Evolutionary conservation across 2,329 filamentous ascomycete species (phyloP).

Genomic region (Sporothrix globosa): DNA sequence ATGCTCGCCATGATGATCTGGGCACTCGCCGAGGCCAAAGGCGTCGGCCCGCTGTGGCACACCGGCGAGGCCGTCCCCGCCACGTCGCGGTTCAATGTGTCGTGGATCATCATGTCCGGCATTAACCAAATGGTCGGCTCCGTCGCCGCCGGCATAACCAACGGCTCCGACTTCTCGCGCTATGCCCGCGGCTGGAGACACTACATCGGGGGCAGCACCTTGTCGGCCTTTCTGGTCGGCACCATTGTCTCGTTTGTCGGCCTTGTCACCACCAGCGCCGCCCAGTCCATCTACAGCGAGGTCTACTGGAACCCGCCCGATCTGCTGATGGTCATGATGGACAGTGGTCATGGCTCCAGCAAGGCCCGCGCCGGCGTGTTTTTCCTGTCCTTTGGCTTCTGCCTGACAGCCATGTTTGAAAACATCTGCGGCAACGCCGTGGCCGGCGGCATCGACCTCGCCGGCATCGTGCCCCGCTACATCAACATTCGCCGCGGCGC

Average conservation of each 20-base stretch:
- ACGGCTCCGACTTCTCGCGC: constrained; percentile 51
- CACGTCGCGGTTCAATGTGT: constrained; percentile 36
- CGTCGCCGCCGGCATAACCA: constrained; percentile 51
- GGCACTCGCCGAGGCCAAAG: constrained; percentile 43
- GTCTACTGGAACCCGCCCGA: constrained; percentile 51
- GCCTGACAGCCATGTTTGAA: constrained; percentile 52
- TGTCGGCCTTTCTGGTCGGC: constrained; percentile 44
- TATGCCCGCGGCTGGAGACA: constrained; percentile 51
- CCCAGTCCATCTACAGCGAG: constrained; percentile 42
- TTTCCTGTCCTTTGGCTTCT: constrained; percentile 51
- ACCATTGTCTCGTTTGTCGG: constrained; percentile 47
- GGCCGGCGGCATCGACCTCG: constrained; percentile 59
- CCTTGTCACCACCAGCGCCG: constrained; percentile 43
- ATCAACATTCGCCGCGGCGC: constrained; percentile 61
- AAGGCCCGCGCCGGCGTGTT: constrained; percentile 49
- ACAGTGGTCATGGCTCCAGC: constrained; percentile 41
- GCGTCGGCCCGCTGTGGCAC: constrained; percentile 41
- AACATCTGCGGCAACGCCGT: constrained; percentile 54
- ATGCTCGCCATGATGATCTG: constrained; percentile 46
- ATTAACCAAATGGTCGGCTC: constrained; percentile 50
- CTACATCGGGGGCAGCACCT: constrained; percentile 45
- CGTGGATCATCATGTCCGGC: constrained; percentile 48
- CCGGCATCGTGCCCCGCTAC: constrained; percentile 55
- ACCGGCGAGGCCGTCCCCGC: constrained; percentile 28
- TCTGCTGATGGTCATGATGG: constrained; percentile 46